phyloP scores from a whole-genome alignment of 345 rosid species.

The Brassica incana region DNA sequence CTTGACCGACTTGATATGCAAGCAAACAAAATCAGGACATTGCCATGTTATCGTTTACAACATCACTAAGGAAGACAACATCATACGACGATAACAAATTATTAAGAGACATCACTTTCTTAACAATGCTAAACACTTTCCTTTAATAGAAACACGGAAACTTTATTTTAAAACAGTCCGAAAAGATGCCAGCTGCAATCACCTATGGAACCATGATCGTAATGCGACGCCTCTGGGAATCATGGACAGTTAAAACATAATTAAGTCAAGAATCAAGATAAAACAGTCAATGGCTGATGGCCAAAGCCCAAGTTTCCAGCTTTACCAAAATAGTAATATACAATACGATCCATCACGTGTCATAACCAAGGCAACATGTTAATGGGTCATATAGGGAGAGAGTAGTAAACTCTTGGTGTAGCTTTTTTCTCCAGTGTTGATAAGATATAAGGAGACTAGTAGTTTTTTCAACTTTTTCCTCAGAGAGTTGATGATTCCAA shows the following conservation, averaged over 20 bases:
- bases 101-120: background rate
- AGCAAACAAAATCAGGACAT: conserved; percentile 19
- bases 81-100: background rate
- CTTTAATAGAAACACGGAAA: background rate
- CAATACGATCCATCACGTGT: background rate
- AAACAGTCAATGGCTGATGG: background rate
- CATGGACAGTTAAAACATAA: background rate
- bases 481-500: conserved; percentile 33
- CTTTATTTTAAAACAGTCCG: too few relatives aligned
- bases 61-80: conserved; percentile 8
- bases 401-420: conserved; percentile 18
- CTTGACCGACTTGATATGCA: conserved; percentile 25
- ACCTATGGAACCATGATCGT: background rate
- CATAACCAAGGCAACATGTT: conserved; percentile 20
- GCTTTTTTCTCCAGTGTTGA: conserved; percentile 17
- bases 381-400: conserved; percentile 17
- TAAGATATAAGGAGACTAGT: background rate
- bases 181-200: background rate
- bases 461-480: background rate
- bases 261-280: background rate
- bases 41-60: conserved; percentile 8
- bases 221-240: background rate
- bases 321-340: conserved; percentile 21
- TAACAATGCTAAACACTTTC: conserved; percentile 3
- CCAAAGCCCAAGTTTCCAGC: conserved; percentile 20